These are phyloP conservation scores for Panicum miliaceum DNA, from an alignment of 176 grass and related monocot species.

Conservation along the genomic window DNA sequence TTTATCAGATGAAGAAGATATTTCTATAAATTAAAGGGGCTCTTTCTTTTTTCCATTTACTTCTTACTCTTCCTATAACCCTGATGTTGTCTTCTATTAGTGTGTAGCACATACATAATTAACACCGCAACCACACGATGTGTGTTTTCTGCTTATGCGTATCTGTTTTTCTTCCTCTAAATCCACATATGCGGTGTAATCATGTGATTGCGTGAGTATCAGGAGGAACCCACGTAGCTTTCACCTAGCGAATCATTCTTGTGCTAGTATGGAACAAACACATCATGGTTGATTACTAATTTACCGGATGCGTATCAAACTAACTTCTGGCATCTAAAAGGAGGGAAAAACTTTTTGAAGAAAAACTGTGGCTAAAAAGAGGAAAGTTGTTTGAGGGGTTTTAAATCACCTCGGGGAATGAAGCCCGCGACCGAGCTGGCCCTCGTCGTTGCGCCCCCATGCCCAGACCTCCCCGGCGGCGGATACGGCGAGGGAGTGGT, in stretches of 20 bases:
- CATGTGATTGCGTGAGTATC: neutral
- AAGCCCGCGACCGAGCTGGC: conserved; percentile 71
- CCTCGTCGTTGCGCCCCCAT: conserved; percentile 90
- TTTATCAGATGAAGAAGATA: neutral
- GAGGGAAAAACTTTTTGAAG: neutral
- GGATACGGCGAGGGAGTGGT: conserved; percentile 84
- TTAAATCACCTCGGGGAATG: conserved; percentile 52
- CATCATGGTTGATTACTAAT: neutral
- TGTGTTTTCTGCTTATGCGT: neutral
- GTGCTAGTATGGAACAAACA: conserved; percentile 1
- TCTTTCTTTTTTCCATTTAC: neutral
- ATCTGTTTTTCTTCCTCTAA: neutral
- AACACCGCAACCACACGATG: neutral
- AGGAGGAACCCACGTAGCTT: neutral
- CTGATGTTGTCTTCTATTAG: neutral
- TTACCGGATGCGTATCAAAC: neutral
- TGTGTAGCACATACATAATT: neutral
- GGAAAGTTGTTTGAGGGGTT: too few species aligned
- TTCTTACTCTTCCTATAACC: neutral
- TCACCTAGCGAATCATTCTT: neutral
- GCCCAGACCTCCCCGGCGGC: conserved; percentile 71
- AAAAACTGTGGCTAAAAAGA: neutral
- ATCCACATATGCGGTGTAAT: neutral
- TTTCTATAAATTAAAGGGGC: neutral
- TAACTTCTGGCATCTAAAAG: neutral